A percentile compares a stretch with the other conserved stretches of the same genome.
These are phyloP conservation scores for Hypsizygus marmoreus DNA, from an alignment of 768 basidiomycete genomes.

Conservation along the genomic window DNA sequence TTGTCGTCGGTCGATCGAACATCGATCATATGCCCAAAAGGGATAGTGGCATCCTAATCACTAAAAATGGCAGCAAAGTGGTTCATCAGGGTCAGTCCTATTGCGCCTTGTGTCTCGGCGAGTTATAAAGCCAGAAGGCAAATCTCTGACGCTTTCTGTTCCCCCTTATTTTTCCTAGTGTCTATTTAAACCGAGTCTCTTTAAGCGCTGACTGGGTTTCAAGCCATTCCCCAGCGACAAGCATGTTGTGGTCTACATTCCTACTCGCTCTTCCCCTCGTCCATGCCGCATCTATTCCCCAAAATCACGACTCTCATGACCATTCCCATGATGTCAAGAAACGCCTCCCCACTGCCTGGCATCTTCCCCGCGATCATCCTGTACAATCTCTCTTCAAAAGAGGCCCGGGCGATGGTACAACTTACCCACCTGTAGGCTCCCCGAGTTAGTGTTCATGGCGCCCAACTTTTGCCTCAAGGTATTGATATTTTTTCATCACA, in stretches of 20 bases:
- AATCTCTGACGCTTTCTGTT: no score
- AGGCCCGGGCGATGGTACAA: slow-evolving; percentile 44
- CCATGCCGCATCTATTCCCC: slow-evolving; percentile 23
- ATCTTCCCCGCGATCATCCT: slow-evolving; percentile 61
- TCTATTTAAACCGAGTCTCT: no score
- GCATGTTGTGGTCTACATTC: slow-evolving; percentile 22
- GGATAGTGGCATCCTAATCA: no score
- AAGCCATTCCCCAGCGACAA: no score
- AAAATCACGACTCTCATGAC: slow-evolving; percentile 27
- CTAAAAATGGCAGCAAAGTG: no score
- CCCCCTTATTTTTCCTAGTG: slow-evolving; percentile 13
- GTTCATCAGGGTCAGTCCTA: no score
- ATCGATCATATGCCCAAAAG: no score
- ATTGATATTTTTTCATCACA: slow-evolving; percentile 18
- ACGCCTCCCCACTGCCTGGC: slow-evolving; percentile 53
- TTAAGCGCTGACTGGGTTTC: no score
- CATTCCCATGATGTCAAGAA: slow-evolving; percentile 28
- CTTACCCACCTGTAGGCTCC: slow-evolving; percentile 61
- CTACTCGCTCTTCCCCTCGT: slow-evolving; percentile 26
- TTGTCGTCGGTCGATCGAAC: no score
- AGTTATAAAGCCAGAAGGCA: no score
- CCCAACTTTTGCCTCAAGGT: slow-evolving; percentile 1
- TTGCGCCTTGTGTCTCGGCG: no score
- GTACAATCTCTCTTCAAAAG: slow-evolving; percentile 66
- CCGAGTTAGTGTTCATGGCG: slow-evolving; percentile 42